Base-by-base conservation (phyloP, 257 asterid genomes). In the Lycium ferocissimum region DNA sequence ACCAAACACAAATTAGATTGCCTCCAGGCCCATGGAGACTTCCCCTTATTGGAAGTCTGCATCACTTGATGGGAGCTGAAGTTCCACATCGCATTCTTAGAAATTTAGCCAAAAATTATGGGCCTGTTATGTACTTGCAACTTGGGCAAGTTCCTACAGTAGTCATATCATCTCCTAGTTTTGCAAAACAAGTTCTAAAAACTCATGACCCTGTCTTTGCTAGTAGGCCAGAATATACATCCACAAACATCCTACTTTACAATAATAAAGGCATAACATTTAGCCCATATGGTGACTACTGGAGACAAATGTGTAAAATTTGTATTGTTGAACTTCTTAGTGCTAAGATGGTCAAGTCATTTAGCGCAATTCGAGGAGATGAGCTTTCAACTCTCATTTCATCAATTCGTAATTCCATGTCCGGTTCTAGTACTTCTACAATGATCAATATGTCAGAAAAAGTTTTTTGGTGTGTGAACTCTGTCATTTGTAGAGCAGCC, bases 21-120 rank as follows among this genome's bases (percentile, higher is more conserved):
- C 92, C 92, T 22, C 90, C 89, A 54, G 92, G 90, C 11, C 92
- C 92, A 43, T 87, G 89, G 88, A 89, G 61, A 78, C 82, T 89
- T 20, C 92, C 92, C 20, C 5, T 87, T 6, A 12, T 89, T 2
- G 90, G 92, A 63, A 89, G 88, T 53, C 7, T 87, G 26, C 90
- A 87, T 66, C 90, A 43, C 38, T 57, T 87, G 8, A 49, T 53
- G 5, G 83, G 87, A 26, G 78, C 81, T 13, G 54, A 47, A 26
- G 81, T 84, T 20, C 89, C 88, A 6, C 90, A 88, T 63, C 89
- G 85, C 51, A 85, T 87, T 66, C 58, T 89, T 33, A 57, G 49
- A 86, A 13, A 51, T 62, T 81, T 89, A 38, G 88, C 92, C 7
- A 51, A 56, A 20, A 82, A 47, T n/a, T 59, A 87, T 75, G 89